phyloP scores from a whole-genome alignment of 2,329 filamentous ascomycete genomes.

The Juglanconis sp. region DNA sequence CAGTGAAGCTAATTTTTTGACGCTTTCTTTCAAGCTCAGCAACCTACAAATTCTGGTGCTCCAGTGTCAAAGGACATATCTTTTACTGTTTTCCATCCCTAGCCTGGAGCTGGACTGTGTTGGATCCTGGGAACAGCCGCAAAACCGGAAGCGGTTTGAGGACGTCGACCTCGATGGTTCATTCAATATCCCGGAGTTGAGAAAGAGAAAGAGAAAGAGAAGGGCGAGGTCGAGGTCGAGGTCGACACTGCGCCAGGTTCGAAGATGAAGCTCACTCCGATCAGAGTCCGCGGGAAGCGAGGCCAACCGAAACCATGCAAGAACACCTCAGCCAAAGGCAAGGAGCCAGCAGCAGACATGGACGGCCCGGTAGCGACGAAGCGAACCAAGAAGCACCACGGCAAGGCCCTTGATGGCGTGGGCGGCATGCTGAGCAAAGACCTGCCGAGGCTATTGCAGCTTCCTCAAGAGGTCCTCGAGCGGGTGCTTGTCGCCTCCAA shows the following conservation, averaged over 20 bases:
- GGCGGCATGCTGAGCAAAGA: conserved; percentile 20
- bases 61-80: too few species aligned
- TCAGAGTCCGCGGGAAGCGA: conserved; percentile 47
- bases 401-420: background rate
- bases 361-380: conserved; percentile 1
- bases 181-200: too few species aligned
- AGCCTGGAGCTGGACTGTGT: too few species aligned
- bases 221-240: background rate
- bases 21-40: too few species aligned
- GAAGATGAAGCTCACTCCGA: conserved; percentile 46
- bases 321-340: conserved; percentile 16
- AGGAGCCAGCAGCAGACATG: background rate
- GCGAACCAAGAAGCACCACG: conserved; percentile 14
- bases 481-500: conserved; percentile 48
- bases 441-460: conserved; percentile 28
- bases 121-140: too few species aligned
- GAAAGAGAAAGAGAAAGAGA: background rate
- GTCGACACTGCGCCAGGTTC: background rate
- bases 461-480: conserved; percentile 54
- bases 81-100: too few species aligned
- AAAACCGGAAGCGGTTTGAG: too few species aligned
- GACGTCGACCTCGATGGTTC: too few species aligned
- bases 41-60: too few species aligned
- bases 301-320: conserved; percentile 23
- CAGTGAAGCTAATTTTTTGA: too few species aligned